Evolutionary conservation across 768 basidiomycete species (phyloP).

Genomic region (Tubosaeta sp.): DNA sequence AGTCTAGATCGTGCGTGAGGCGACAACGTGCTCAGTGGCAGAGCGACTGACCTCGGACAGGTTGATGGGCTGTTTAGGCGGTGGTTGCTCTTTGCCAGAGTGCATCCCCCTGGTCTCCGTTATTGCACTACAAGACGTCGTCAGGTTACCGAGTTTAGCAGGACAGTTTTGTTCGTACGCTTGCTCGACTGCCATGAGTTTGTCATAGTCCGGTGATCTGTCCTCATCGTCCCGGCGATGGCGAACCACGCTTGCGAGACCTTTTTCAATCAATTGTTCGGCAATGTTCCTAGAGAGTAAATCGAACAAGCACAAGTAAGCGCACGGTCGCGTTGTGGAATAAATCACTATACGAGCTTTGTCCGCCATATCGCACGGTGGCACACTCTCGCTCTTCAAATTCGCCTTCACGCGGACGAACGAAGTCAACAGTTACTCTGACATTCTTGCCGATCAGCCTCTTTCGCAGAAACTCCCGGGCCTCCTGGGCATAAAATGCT

Average conservation of each 20-base stretch:
- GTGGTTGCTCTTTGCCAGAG: slow-evolving; percentile 81
- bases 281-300: slow-evolving; percentile 67
- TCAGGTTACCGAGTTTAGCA: slow-evolving; percentile 2
- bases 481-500: slow-evolving; percentile 85
- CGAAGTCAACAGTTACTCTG: slow-evolving; percentile 80
- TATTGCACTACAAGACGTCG: slow-evolving; percentile 52
- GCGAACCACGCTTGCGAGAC: slow-evolving; percentile 82
- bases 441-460: slow-evolving; percentile 88
- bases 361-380: slow-evolving; percentile 79
- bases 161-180: slow-evolving; percentile 44
- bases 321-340: not conserved
- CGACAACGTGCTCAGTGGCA: not conserved
- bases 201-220: slow-evolving; percentile 93
- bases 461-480: slow-evolving; percentile 89
- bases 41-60: slow-evolving; percentile 71
- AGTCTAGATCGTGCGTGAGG: slow-evolving; percentile 39
- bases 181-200: slow-evolving; percentile 93
- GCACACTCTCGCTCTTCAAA: slow-evolving; percentile 92
- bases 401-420: slow-evolving; percentile 89
- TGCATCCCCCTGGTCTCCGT: slow-evolving; percentile 82
- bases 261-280: slow-evolving; percentile 91
- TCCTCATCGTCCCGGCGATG: slow-evolving; percentile 96
- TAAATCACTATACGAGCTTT: slow-evolving; percentile 56
- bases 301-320: slow-evolving; percentile 4
- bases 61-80: slow-evolving; percentile 80